Percentiles rank a stretch among this genome's conserved stretches.
These are phyloP conservation scores for Tricholoma terreum DNA, from an alignment of 768 basidiomycete species.

Conservation along the genomic window DNA sequence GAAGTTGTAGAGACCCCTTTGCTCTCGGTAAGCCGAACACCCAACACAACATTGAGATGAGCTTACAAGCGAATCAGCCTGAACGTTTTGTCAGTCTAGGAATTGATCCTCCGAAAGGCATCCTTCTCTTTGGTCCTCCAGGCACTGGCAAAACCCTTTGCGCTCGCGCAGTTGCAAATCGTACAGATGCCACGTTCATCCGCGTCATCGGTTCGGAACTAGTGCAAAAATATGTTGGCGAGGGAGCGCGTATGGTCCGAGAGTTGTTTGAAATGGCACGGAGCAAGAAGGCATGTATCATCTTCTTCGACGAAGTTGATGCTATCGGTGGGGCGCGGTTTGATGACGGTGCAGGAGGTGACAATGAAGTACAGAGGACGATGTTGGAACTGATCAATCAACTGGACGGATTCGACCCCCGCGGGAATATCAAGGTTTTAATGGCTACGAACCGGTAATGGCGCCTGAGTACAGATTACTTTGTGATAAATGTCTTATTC, in stretches of 20 bases:
- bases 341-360: slow-evolving; percentile 97
- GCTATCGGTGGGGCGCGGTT: slow-evolving; percentile 98
- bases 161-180: slow-evolving; percentile 96
- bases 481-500: slow-evolving; percentile 2
- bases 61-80: slow-evolving; percentile 57
- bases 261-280: slow-evolving; percentile 99
- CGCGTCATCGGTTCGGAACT: slow-evolving; percentile 98
- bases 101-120: slow-evolving; percentile 98
- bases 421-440: slow-evolving; percentile 99
- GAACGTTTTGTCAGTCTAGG: slow-evolving; percentile 97
- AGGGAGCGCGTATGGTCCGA: slow-evolving; percentile 98
- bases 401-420: slow-evolving; percentile 95
- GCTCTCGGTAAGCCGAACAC: slow-evolving; percentile 64
- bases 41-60: background rate
- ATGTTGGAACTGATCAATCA: slow-evolving; percentile 99
- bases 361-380: slow-evolving; percentile 98
- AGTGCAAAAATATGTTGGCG: slow-evolving; percentile 99
- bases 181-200: slow-evolving; percentile 98
- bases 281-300: slow-evolving; percentile 98
- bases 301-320: slow-evolving; percentile 99
- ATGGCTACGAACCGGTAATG: slow-evolving; percentile 97
- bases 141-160: slow-evolving; percentile 99
- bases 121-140: slow-evolving; percentile 92
- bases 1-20: slow-evolving; percentile 98
- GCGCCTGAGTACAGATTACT: background rate